Percentiles rank a stretch among this genome's conserved stretches.
These are phyloP conservation scores for Plicaturopsis crispa DNA, from an alignment of 768 basidiomycete genomes.

Conservation along the genomic window DNA sequence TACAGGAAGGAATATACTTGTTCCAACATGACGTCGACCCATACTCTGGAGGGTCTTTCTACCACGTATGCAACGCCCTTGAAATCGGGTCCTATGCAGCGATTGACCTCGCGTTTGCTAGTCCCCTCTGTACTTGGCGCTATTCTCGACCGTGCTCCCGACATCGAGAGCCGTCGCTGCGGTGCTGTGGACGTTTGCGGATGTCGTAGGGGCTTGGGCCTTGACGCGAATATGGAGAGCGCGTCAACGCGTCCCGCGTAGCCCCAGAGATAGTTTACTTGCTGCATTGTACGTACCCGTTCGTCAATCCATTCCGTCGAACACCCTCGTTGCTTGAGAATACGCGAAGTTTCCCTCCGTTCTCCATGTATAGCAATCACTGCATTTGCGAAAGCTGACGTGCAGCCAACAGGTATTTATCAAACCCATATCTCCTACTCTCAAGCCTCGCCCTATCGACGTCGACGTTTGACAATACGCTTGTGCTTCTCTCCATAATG, in stretches of 20 bases:
- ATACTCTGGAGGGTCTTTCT: conserved; percentile 79
- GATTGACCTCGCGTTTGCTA: conserved; percentile 19
- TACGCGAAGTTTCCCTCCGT: neutral
- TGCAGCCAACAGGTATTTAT: conserved; percentile 76
- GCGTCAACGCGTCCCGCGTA: conserved; percentile 42
- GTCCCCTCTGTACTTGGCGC: conserved; percentile 75
- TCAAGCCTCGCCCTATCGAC: conserved; percentile 79
- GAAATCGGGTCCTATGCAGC: no score
- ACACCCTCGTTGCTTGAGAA: neutral
- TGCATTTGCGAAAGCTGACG: no score
- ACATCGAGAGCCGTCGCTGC: conserved; percentile 38
- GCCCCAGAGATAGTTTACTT: conserved; percentile 51
- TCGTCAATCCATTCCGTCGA: neutral
- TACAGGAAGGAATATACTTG: conserved; percentile 86
- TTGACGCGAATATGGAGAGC: conserved; percentile 62
- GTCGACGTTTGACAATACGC: conserved; percentile 72
- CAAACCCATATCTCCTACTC: conserved; percentile 85
- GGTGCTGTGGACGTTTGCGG: conserved; percentile 63
- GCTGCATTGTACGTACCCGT: conserved; percentile 53
- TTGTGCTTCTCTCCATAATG: conserved; percentile 59
- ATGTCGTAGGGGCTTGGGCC: conserved; percentile 61
- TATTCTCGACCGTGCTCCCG: conserved; percentile 69
- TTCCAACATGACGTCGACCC: conserved; percentile 74
- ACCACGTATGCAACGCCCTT: conserved; percentile 69
- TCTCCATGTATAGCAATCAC: neutral